These are phyloP conservation scores for Grifola frondosa DNA, from an alignment of 1,284 basidiomycete genomes.

Conservation along the genomic window DNA sequence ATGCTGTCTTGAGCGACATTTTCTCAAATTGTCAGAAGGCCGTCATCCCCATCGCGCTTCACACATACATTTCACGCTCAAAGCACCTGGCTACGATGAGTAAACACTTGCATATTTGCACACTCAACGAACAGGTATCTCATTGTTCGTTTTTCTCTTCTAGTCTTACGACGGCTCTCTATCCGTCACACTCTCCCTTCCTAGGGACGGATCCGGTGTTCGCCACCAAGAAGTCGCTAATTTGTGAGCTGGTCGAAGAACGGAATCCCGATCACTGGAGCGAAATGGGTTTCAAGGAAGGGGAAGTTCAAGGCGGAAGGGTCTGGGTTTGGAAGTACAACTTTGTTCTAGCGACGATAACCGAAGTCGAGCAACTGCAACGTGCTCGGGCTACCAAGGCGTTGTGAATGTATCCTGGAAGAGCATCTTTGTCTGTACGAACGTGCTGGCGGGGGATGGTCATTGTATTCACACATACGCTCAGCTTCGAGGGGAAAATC, in stretches of 20 bases:
- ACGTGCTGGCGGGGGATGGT: no score
- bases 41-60: constrained; percentile 42
- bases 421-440: no score
- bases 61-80: constrained; percentile 40
- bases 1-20: background rate
- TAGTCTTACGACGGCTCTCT: constrained; percentile 39
- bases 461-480: no score
- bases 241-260: constrained; percentile 35
- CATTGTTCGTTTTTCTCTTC: background rate
- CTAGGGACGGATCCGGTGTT: constrained; percentile 43
- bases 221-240: constrained; percentile 40
- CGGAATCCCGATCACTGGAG: constrained; percentile 31
- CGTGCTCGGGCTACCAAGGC: constrained; percentile 12
- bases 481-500: no score
- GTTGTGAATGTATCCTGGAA: constrained; percentile 7
- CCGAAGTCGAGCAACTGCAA: constrained; percentile 34
- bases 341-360: constrained; percentile 36
- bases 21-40: constrained; percentile 16
- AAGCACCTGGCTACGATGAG: constrained; percentile 40
- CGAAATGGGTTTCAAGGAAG: constrained; percentile 34
- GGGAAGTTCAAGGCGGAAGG: constrained; percentile 30
- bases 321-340: constrained; percentile 39
- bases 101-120: constrained; percentile 11
- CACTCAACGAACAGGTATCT: background rate
- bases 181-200: constrained; percentile 41